Evolutionary conservation across 306 rosid species (phyloP), one percentile per base, ranked within the genome.

Genomic region (Lathyrus aphaca): DNA sequence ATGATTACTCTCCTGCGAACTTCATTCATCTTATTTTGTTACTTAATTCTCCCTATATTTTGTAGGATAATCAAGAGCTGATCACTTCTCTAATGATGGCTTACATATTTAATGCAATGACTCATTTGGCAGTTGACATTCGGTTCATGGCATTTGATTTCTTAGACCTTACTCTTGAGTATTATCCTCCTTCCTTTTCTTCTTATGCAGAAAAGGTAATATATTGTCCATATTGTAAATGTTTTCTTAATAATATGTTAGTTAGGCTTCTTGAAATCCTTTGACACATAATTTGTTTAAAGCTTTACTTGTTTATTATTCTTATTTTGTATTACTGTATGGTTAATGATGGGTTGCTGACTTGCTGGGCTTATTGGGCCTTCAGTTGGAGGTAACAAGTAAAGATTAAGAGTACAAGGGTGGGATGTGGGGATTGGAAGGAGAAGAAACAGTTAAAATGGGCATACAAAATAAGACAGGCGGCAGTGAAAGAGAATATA

Each of bases 91-190:
- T 87, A 64, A 61, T 87, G 81, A 90, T 87, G 96, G 76, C 88
- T 27, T 88, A 87, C 85, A 83, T 90, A 74, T 90, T 90, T 64
- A 82, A 87, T 63, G 96, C 98, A n/a, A 87, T 94, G 98, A 87
- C 87, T 10, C 80, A 88, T 86, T 84, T 87, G 66, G 78, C 87
- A 30, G 74, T 85, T 77, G 92, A 88, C 42, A 83, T 88, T 72
- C 89, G 95, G 80, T 70, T 87, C 80, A 94, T 84, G 88, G 89
- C 97, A 68, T 88, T 90, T 77, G 84, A 82, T 81, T 84, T 88
- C 79, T 76, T 90, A 74, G 92, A 87, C 72, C 97, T 88, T 37
- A 86, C 87, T 66, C 82, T 90, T 46, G 78, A 87, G 79, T 83
- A 76, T 74, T 60, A 87, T 77, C 91, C 97, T 49, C 79, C 88